Base-by-base conservation (phyloP, 352 stramenopile species). In the Phytophthora ramorum region DNA sequence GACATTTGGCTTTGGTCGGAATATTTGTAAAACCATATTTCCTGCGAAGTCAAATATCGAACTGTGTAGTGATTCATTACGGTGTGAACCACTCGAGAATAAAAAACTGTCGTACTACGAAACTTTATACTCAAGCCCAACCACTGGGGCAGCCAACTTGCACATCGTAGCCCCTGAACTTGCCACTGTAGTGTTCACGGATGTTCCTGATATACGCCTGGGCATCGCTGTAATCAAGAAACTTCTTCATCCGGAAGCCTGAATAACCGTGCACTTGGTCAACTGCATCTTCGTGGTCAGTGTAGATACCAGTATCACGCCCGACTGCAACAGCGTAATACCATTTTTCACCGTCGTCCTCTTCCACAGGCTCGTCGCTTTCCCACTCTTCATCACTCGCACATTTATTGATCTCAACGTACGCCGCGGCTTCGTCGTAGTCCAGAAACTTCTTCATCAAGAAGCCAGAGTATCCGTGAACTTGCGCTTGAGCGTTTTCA, bases 381-480 rank as follows among this genome's bases (percentile, higher is more conserved):
- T 37, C 16, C 6, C 22, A 22, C 13, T 52, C 16, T 7, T 51
- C 22, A 9, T 51, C 22, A 14, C 44, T 22, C 5, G 10, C 24
- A 17, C 14, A 52, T 19, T 22, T 32, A 14, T 59, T 64, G 5
- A 47, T 17, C 8, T 28, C 7, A 19, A 71, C 35, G 26, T 57
- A 71, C 14, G 26, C 5, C 10, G 45, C 24, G 3, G 82, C 84
- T 34, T 90, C 58, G 4, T 60, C 20, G 24, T 73, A 46, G 17
- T 61, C 74, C n/a, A 73, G 28, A 47, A 93, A 90, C 35, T 89
- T 90, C 51, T 93, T 91, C 61, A 78, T 89, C 8, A 51, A 51
- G 26, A 76, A 81, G 28, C 76, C 72, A 3, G 69, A 61, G 30
- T 78, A 89, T 7, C 79, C 79, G 43, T 84, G 76, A 10, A 91